Evolutionary conservation across 1,139 yeast species (phyloP).

Genomic region (Candida sanyaensis): DNA sequence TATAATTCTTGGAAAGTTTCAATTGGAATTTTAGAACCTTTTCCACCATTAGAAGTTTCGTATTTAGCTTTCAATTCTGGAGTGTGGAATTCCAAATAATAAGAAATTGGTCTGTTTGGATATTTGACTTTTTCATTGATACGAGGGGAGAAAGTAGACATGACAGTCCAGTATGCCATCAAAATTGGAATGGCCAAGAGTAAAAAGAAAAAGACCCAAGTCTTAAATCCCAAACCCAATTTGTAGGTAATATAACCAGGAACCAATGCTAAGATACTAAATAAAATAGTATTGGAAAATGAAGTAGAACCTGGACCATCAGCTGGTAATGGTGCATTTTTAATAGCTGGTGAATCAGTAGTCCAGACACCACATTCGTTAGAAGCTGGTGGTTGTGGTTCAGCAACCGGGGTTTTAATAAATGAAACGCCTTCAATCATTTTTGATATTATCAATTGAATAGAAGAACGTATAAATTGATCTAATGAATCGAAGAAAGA

Average conservation of each 20-base stretch:
- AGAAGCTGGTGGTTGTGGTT: slow-evolving; percentile 50
- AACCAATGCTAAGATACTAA: slow-evolving; percentile 53
- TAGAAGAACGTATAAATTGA: neutral
- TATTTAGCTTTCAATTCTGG: slow-evolving; percentile 72
- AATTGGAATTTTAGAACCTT: slow-evolving; percentile 78
- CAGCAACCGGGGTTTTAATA: slow-evolving; percentile 62
- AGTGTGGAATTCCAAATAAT: slow-evolving; percentile 82
- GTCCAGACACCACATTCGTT: slow-evolving; percentile 61
- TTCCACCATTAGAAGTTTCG: slow-evolving; percentile 53
- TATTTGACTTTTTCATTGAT: slow-evolving; percentile 73
- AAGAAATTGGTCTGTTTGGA: slow-evolving; percentile 78
- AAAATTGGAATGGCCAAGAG: slow-evolving; percentile 67
- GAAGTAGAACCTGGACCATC: slow-evolving; percentile 87
- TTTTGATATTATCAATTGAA: slow-evolving; percentile 8
- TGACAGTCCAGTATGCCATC: slow-evolving; percentile 79
- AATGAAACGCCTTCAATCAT: slow-evolving; percentile 51
- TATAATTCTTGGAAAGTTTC: slow-evolving; percentile 90
- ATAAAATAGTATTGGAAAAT: slow-evolving; percentile 65
- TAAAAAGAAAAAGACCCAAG: slow-evolving; percentile 58
- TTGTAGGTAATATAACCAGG: slow-evolving; percentile 68
- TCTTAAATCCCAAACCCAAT: slow-evolving; percentile 73
- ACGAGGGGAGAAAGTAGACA: slow-evolving; percentile 79
- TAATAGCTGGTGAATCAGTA: slow-evolving; percentile 69
- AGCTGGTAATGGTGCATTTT: slow-evolving; percentile 87
- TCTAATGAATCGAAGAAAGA: neutral